These are phyloP conservation scores for Eucalyptus cloeziana DNA, from an alignment of 345 rosid genomes.

Conservation along the genomic window DNA sequence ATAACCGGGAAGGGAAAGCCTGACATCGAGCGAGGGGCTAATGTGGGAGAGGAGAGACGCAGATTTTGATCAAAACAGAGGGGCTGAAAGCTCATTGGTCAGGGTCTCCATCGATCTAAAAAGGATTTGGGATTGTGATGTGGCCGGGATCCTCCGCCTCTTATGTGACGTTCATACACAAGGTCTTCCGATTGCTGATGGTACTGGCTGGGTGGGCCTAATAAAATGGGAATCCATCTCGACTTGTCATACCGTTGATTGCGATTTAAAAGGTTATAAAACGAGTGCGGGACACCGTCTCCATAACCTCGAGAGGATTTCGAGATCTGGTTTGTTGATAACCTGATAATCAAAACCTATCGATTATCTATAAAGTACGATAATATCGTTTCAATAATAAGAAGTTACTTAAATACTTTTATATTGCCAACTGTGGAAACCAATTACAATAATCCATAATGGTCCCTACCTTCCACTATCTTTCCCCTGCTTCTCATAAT, in stretches of 20 bases:
- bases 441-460: not conserved
- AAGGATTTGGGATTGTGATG: not conserved
- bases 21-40: not conserved
- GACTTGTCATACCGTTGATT: fast-evolving
- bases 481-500: not conserved
- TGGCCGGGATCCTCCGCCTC: not conserved
- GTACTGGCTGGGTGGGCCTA: not conserved
- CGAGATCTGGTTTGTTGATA: not conserved
- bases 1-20: not conserved
- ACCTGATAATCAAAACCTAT: not conserved
- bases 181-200: not conserved
- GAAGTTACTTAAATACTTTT: not conserved
- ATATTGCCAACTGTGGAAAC: fast-evolving
- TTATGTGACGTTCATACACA: not conserved
- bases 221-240: not conserved
- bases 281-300: not conserved
- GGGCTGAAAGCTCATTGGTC: not conserved
- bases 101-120: not conserved
- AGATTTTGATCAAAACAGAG: not conserved
- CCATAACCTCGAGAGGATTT: not conserved
- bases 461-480: not conserved
- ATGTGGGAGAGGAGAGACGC: not conserved
- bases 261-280: not conserved
- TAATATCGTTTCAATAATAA: not conserved
- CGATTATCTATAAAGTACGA: not conserved